phyloP scores from a whole-genome alignment of 257 asterid species.

The Eucommia ulmoides region DNA sequence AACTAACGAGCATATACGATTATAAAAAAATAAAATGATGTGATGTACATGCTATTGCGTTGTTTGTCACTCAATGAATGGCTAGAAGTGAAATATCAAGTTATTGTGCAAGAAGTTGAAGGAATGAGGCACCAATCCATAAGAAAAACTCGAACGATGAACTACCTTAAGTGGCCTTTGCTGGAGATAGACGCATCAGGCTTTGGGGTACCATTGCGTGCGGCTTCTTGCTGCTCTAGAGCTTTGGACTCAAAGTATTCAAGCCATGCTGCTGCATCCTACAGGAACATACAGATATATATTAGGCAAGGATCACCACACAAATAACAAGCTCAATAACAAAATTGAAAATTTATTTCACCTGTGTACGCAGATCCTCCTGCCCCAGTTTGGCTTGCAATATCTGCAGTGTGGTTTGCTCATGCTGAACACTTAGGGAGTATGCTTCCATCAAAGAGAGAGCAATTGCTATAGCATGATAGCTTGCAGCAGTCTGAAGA shows the following conservation, averaged over 20 bases:
- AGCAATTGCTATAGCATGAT: slow-evolving; percentile 42
- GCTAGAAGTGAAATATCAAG: background rate
- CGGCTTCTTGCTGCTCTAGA: slow-evolving; percentile 86
- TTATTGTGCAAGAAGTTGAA: background rate
- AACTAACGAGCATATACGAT: no score
- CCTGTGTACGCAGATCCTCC: slow-evolving; percentile 41
- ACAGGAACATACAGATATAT: slow-evolving; percentile 13
- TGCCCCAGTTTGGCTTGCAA: slow-evolving; percentile 35
- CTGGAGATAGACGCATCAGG: slow-evolving; percentile 87
- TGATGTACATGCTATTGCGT: background rate
- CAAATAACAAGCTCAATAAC: background rate
- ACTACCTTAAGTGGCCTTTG: slow-evolving; percentile 81
- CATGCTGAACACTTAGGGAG: slow-evolving; percentile 39
- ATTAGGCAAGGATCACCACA: slow-evolving; percentile 13
- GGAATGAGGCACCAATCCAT: no score
- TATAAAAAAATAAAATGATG: no score
- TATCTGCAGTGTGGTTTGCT: slow-evolving; percentile 37
- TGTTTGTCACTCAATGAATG: background rate
- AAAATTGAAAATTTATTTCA: slow-evolving; percentile 8
- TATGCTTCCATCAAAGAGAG: slow-evolving; percentile 45
- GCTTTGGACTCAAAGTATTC: slow-evolving; percentile 85
- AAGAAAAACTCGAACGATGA: no score
- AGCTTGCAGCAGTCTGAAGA: slow-evolving; percentile 40
- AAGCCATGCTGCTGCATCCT: slow-evolving; percentile 94
- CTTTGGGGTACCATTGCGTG: slow-evolving; percentile 71